These are phyloP conservation scores for Aspergillus sergii DNA, from an alignment of 2,329 filamentous ascomycete genomes.

Conservation along the genomic window DNA sequence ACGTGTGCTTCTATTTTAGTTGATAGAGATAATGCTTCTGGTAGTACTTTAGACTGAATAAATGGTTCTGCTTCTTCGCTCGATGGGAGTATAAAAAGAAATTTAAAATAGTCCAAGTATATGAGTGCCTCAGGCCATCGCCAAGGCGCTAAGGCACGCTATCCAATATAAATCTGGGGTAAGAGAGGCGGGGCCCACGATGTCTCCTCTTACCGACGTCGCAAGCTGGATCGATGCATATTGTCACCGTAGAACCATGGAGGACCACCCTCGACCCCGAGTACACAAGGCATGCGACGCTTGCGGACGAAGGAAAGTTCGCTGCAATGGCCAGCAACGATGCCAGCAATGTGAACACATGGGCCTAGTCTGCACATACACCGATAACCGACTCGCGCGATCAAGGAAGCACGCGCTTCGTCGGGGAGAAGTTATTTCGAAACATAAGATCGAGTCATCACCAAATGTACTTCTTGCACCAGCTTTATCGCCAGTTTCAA, in stretches of 20 bases:
- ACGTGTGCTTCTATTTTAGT: conserved; percentile 20
- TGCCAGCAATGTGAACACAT: conserved; percentile 50
- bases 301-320: conserved; percentile 51
- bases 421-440: conserved; percentile 45
- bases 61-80: background rate
- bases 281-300: conserved; percentile 46
- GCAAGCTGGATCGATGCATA: background rate
- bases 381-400: conserved; percentile 30
- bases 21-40: background rate
- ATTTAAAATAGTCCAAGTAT: background rate
- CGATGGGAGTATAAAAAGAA: background rate
- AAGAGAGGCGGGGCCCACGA: background rate
- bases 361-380: conserved; percentile 50
- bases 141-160: background rate
- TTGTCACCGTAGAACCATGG: background rate
- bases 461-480: background rate
- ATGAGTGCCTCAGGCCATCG: background rate
- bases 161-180: background rate
- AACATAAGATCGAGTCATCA: conserved; percentile 34
- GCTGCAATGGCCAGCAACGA: conserved; percentile 49
- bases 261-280: conserved; percentile 5
- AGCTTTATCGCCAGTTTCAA: background rate
- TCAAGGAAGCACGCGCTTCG: conserved; percentile 42
- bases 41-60: background rate
- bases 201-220: background rate